A percentile compares a stretch with the other conserved stretches of the same genome.
Conservation (phyloP, 352 stramenopile genomes). For the Thraustotheca clavata region DNA sequence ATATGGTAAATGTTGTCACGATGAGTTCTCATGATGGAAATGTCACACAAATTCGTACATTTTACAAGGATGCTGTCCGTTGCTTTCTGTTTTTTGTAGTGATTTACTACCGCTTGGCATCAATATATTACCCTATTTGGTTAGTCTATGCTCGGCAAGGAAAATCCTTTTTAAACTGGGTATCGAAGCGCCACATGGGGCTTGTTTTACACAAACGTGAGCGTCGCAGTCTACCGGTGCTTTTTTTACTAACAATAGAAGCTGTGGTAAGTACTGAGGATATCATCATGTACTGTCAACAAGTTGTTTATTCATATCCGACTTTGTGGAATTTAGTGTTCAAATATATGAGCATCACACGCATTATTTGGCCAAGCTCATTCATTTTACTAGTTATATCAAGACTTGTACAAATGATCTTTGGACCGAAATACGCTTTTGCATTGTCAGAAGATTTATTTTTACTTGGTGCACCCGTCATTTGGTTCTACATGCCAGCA, state of each 20-base stretch:
- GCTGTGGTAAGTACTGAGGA: slow-evolving; percentile 2
- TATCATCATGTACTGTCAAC: slow-evolving; percentile 6
- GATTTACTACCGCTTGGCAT: not conserved
- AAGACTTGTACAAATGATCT: not conserved
- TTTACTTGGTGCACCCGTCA: not conserved
- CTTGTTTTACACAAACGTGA: slow-evolving; percentile 12
- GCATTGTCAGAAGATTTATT: slow-evolving; percentile 5
- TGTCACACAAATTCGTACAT: not conserved
- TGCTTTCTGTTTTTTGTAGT: not conserved
- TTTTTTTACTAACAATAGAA: not conserved
- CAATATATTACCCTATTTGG: slow-evolving; percentile 1
- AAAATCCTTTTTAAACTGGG: not conserved
- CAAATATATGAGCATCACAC: slow-evolving; percentile 6
- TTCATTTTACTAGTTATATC: not conserved
- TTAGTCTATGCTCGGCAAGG: not conserved
- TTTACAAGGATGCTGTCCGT: not conserved
- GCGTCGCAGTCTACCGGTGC: not conserved
- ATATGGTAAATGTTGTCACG: not conserved
- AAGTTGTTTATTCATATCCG: not conserved
- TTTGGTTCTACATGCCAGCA: slow-evolving; percentile 3
- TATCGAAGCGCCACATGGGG: not conserved
- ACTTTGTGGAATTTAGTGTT: not conserved
- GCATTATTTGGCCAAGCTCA: slow-evolving; percentile 9
- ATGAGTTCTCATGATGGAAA: not conserved
- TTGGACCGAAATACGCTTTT: not conserved